phyloP scores from a whole-genome alignment of 2,329 filamentous ascomycete genomes.

The Xylaria polymorpha region DNA sequence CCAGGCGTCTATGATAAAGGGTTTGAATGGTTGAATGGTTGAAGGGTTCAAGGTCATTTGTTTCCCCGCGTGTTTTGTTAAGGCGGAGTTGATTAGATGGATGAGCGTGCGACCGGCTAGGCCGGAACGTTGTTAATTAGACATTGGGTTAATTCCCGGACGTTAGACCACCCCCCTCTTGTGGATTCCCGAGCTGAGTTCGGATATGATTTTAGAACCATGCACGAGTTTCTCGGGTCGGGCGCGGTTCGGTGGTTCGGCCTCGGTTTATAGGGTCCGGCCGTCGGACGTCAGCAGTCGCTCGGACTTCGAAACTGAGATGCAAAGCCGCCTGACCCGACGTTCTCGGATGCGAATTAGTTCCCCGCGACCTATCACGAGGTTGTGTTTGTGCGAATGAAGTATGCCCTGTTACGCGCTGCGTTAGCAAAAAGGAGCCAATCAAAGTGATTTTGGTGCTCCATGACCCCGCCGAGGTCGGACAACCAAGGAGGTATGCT shows the following conservation, averaged over 20 bases:
- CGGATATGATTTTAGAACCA: constrained; percentile 4
- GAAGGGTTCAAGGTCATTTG: background rate
- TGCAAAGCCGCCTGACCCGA: constrained; percentile 19
- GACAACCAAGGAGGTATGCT: constrained; percentile 46
- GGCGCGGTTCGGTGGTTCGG: constrained; percentile 11
- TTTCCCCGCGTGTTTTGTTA: background rate
- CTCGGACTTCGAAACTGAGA: constrained; percentile 7
- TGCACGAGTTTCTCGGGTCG: constrained; percentile 22
- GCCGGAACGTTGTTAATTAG: background rate
- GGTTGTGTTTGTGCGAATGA: constrained; percentile 49
- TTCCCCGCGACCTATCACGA: constrained; percentile 38
- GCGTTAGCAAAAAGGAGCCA: constrained; percentile 34
- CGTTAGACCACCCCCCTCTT: constrained; percentile 1
- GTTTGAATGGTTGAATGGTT: too few relatives aligned
- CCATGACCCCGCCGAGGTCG: constrained; percentile 1
- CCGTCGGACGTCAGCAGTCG: constrained; percentile 25
- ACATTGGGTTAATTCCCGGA: constrained; percentile 1
- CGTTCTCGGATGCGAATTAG: constrained; percentile 5
- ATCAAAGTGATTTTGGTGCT: constrained; percentile 1
- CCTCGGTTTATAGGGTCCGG: constrained; percentile 17
- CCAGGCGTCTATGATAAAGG: constrained; percentile 20
- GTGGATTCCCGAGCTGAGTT: constrained; percentile 10
- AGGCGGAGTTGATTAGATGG: background rate
- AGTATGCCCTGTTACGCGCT: constrained; percentile 47
- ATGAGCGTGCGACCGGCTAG: constrained; percentile 4